Conservation (phyloP, 352 stramenopile species). For the Aphanomyces invadans region DNA sequence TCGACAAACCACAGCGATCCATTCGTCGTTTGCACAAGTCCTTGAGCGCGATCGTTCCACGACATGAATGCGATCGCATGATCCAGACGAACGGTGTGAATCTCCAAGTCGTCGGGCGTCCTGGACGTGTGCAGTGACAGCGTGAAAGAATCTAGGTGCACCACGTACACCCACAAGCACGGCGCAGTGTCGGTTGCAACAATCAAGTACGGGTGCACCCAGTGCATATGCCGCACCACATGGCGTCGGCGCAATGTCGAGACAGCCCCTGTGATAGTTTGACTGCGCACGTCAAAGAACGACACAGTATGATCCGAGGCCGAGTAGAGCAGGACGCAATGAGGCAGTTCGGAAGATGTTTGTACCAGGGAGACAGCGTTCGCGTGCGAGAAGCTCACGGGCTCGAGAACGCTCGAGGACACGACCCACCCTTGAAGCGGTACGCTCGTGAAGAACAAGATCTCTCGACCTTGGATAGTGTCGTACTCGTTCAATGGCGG, state of each 20-base stretch:
- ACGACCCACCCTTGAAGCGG: background rate
- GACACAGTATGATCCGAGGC: background rate
- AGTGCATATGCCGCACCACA: background rate
- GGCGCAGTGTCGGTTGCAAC: background rate
- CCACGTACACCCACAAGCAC: constrained; percentile 2
- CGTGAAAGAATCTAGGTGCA: background rate
- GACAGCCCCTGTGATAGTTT: background rate
- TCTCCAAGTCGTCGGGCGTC: background rate
- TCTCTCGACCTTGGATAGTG: background rate
- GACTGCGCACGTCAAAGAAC: background rate
- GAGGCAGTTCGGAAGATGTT: background rate
- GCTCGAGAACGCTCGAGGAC: background rate
- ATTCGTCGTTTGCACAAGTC: background rate
- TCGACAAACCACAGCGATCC: constrained; percentile 5
- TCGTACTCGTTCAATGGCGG: background rate
- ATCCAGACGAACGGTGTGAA: background rate
- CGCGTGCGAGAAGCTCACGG: background rate
- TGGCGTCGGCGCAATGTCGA: background rate
- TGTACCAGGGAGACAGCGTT: background rate
- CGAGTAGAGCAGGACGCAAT: background rate
- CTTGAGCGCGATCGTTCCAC: background rate
- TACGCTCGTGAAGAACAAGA: background rate
- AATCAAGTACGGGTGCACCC: background rate
- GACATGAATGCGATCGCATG: background rate
- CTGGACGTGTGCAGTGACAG: constrained; percentile 6